A percentile compares a stretch with the other conserved stretches of the same genome.
These are phyloP conservation scores for Hygrophoropsis aurantiaca DNA, from an alignment of 768 basidiomycete species.

Conservation along the genomic window DNA sequence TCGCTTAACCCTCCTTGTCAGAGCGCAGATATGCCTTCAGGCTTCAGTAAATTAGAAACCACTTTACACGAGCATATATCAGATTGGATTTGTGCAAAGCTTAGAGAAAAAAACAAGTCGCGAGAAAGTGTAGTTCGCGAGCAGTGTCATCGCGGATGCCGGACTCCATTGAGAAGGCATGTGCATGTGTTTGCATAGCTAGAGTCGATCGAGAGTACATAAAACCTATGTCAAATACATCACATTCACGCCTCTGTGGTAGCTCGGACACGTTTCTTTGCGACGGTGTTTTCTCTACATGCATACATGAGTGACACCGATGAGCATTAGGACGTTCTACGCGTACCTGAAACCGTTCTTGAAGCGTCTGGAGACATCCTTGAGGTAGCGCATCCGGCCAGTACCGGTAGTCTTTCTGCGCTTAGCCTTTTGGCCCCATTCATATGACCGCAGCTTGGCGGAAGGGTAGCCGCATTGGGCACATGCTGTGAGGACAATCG, in stretches of 20 bases:
- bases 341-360: slow-evolving; percentile 96
- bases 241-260: slow-evolving; percentile 46
- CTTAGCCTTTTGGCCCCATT: slow-evolving; percentile 99
- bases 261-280: slow-evolving; percentile 78
- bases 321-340: neutral
- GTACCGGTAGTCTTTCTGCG: slow-evolving; percentile 99
- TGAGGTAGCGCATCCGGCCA: slow-evolving; percentile 93
- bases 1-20: too few relatives aligned
- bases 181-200: too few relatives aligned
- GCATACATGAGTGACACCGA: neutral
- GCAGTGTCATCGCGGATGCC: too few relatives aligned
- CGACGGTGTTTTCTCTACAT: slow-evolving; percentile 82
- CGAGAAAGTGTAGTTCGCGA: too few relatives aligned
- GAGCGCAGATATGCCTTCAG: too few relatives aligned
- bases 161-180: too few relatives aligned
- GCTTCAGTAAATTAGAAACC: too few relatives aligned
- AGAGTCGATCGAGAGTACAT: slow-evolving; percentile 7
- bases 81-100: too few relatives aligned
- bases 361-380: slow-evolving; percentile 90
- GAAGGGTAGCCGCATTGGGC: slow-evolving; percentile 95
- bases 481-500: slow-evolving; percentile 57
- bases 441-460: slow-evolving; percentile 92
- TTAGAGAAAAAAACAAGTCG: too few relatives aligned
- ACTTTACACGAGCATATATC: too few relatives aligned
- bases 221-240: neutral